Percentiles rank a stretch among this genome's conserved stretches.
Conservation (phyloP, 2,329 filamentous ascomycete genomes). For the Claviceps africana region DNA sequence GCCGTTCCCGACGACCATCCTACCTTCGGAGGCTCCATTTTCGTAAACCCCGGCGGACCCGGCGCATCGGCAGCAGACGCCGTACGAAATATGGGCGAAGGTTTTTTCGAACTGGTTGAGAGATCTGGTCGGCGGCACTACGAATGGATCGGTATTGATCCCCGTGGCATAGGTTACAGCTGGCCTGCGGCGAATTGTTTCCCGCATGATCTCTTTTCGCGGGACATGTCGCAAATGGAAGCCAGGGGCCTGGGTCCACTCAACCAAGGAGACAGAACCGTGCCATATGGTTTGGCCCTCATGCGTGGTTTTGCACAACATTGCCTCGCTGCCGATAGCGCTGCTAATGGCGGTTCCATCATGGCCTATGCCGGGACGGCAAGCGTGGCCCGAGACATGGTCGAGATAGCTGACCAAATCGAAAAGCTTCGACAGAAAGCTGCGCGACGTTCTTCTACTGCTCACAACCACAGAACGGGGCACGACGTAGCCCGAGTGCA, state of each 20-base stretch:
- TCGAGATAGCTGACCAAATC: conserved; percentile 4
- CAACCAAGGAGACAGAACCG: neutral
- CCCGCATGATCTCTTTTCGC: conserved; percentile 10
- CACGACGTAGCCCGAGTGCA: conserved; percentile 16
- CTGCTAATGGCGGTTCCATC: conserved; percentile 9
- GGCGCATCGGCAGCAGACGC: conserved; percentile 21
- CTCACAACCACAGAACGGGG: neutral
- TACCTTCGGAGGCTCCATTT: conserved; percentile 22
- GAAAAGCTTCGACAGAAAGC: conserved; percentile 2
- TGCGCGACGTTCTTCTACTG: neutral
- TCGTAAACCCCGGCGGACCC: conserved; percentile 27
- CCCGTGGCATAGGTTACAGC: conserved; percentile 19
- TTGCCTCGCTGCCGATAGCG: conserved; percentile 10
- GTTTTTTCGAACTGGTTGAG: conserved; percentile 17
- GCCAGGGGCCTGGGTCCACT: neutral
- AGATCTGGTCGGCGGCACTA: conserved; percentile 14
- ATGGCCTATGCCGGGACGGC: conserved; percentile 12
- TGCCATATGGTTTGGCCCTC: conserved; percentile 5
- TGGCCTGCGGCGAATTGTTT: conserved; percentile 5
- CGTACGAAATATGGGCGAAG: conserved; percentile 10
- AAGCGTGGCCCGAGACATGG: conserved; percentile 7
- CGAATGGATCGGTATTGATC: conserved; percentile 27
- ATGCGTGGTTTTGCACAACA: conserved; percentile 12
- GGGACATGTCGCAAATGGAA: neutral
- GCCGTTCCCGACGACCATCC: conserved; percentile 20